phyloP scores from a whole-genome alignment of 148 eudicot species.

The Camellia lanceoleosa region DNA sequence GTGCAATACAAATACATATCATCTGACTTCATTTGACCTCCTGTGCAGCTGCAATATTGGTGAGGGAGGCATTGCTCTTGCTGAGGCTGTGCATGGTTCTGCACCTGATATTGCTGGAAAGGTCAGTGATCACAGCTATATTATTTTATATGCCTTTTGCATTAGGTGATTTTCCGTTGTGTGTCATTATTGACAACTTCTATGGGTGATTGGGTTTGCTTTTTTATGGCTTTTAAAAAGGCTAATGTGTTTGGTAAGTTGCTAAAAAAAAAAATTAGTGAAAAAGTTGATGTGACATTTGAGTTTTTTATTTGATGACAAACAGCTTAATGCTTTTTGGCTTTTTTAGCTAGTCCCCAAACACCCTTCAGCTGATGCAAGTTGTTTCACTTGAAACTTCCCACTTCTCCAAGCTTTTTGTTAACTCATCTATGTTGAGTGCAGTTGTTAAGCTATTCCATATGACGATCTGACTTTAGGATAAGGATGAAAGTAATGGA shows the following conservation, averaged over 20 bases:
- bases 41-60: constrained; percentile 81
- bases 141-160: neutral
- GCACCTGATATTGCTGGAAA: constrained; percentile 99
- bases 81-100: constrained; percentile 99
- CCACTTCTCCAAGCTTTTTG: neutral
- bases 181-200: neutral
- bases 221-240: no score
- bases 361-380: no score
- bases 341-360: no score
- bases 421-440: neutral
- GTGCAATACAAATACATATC: neutral
- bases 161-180: neutral
- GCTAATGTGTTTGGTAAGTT: no score
- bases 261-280: no score
- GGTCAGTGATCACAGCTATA: constrained; percentile 38
- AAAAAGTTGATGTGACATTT: no score
- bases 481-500: neutral
- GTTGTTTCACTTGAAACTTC: neutral
- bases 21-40: constrained; percentile 11
- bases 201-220: no score
- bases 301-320: no score
- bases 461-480: neutral
- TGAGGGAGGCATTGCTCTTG: constrained; percentile 95
- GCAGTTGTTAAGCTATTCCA: neutral
- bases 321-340: no score